A percentile compares a stretch with the other conserved stretches of the same genome.
These are phyloP conservation scores for Mortierella hygrophila DNA, from an alignment of 192 early-diverging fungal species.

Conservation along the genomic window DNA sequence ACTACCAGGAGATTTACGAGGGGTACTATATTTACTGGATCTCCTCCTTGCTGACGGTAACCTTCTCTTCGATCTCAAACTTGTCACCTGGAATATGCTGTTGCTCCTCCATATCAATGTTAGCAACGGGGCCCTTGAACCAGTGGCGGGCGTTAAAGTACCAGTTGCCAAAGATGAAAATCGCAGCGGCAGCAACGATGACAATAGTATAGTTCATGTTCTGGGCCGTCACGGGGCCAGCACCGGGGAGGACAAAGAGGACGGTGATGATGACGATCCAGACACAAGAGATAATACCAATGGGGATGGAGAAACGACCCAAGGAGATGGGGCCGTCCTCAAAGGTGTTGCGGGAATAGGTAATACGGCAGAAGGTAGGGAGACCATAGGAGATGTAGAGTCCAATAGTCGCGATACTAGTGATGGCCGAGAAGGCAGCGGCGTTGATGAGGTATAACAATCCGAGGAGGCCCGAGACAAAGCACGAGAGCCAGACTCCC, in stretches of 20 bases:
- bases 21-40: neutral
- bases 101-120: constrained; percentile 47
- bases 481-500: constrained; percentile 40
- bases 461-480: constrained; percentile 55
- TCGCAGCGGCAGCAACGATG: constrained; percentile 48
- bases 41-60: constrained; percentile 9
- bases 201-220: constrained; percentile 62
- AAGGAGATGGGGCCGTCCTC: constrained; percentile 56
- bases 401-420: constrained; percentile 61
- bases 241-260: constrained; percentile 54
- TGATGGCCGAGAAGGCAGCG: constrained; percentile 60
- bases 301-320: constrained; percentile 45
- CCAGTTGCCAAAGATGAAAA: constrained; percentile 59
- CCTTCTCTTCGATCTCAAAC: constrained; percentile 4
- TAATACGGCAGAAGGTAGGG: constrained; percentile 58
- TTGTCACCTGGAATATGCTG: constrained; percentile 16
- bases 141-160: constrained; percentile 56
- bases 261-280: constrained; percentile 61
- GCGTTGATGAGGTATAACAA: constrained; percentile 53
- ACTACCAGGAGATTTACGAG: neutral
- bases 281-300: constrained; percentile 52
- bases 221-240: constrained; percentile 37
- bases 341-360: constrained; percentile 51
- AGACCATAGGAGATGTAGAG: constrained; percentile 63
- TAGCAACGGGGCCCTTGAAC: constrained; percentile 58